Evolutionary conservation across 2,329 filamentous ascomycete genomes (phyloP).

Genomic region (Orbilia blumenaviensis): DNA sequence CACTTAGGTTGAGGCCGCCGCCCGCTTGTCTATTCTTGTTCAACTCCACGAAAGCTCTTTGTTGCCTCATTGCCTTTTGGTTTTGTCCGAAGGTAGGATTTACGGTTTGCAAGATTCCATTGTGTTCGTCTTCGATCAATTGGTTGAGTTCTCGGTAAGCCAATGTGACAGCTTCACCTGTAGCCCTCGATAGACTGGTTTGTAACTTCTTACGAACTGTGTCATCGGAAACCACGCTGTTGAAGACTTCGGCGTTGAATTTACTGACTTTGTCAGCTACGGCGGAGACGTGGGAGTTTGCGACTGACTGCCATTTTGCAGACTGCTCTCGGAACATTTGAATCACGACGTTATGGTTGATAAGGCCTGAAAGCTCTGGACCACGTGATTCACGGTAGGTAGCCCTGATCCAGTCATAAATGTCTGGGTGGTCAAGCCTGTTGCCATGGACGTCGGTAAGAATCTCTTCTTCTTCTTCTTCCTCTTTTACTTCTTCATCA

Average conservation of each 20-base stretch:
- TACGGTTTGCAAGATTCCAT: slow-evolving; percentile 64
- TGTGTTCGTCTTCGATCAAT: slow-evolving; percentile 66
- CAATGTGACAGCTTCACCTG: slow-evolving; percentile 62
- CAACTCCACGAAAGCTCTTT: slow-evolving; percentile 55
- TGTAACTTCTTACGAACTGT: slow-evolving; percentile 63
- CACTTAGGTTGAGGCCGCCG: slow-evolving; percentile 27
- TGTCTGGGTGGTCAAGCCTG: slow-evolving; percentile 57
- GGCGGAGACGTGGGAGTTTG: slow-evolving; percentile 63
- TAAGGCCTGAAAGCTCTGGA: slow-evolving; percentile 66
- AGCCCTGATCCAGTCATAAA: slow-evolving; percentile 64
- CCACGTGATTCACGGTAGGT: slow-evolving; percentile 65
- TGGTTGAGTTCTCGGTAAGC: slow-evolving; percentile 66
- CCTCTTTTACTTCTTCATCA: slow-evolving; percentile 52
- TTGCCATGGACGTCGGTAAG: slow-evolving; percentile 28
- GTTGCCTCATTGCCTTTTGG: slow-evolving; percentile 60
- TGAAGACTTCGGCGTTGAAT: slow-evolving; percentile 64
- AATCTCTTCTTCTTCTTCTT: background rate
- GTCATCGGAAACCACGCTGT: slow-evolving; percentile 63
- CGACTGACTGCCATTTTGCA: slow-evolving; percentile 66
- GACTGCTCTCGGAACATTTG: slow-evolving; percentile 67
- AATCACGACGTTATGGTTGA: slow-evolving; percentile 61
- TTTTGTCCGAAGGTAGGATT: slow-evolving; percentile 67
- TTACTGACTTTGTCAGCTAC: slow-evolving; percentile 43
- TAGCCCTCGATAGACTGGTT: slow-evolving; percentile 64
- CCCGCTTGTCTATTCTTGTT: slow-evolving; percentile 50